A percentile compares a stretch with the other conserved stretches of the same genome.
These are phyloP conservation scores for Dipodascopsis uninucleata DNA, from an alignment of 805 yeast genomes.

Conservation along the genomic window DNA sequence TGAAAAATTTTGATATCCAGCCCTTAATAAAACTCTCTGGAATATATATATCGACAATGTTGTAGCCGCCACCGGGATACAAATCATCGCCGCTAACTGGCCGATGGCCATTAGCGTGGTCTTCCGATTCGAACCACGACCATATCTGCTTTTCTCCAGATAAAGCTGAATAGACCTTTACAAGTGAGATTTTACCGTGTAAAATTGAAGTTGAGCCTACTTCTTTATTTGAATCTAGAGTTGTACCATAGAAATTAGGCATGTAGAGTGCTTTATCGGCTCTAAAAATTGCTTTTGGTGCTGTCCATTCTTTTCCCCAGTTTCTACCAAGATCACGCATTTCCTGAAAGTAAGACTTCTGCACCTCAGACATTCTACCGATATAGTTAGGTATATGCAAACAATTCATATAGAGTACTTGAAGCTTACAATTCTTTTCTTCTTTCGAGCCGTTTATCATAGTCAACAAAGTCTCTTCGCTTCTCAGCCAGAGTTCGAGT, in stretches of 20 bases:
- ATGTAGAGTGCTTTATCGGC: constrained; percentile 70
- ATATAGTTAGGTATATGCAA: neutral
- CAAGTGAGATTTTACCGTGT: constrained; percentile 54
- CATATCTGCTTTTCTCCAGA: constrained; percentile 67
- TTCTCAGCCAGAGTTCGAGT: constrained; percentile 39
- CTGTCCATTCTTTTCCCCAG: constrained; percentile 75
- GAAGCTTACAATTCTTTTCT: constrained; percentile 49
- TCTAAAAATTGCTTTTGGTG: constrained; percentile 78
- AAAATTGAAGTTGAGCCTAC: constrained; percentile 41
- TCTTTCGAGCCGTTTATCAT: constrained; percentile 46
- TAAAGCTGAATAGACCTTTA: constrained; percentile 62
- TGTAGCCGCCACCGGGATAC: no score
- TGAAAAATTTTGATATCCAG: constrained; percentile 53
- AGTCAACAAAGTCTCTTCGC: constrained; percentile 48
- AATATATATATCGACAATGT: constrained; percentile 70
- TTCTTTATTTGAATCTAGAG: constrained; percentile 39
- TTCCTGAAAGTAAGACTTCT: constrained; percentile 65
- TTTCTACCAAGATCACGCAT: constrained; percentile 60
- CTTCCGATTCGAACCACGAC: constrained; percentile 52
- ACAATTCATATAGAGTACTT: neutral
- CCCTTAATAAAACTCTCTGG: constrained; percentile 74
- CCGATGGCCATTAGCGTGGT: constrained; percentile 41
- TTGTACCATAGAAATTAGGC: constrained; percentile 69
- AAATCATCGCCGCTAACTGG: constrained; percentile 41
- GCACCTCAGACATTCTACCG: constrained; percentile 45